These are phyloP conservation scores for Yueomyces sp. DNA, from an alignment of 805 yeast species.

Conservation along the genomic window DNA sequence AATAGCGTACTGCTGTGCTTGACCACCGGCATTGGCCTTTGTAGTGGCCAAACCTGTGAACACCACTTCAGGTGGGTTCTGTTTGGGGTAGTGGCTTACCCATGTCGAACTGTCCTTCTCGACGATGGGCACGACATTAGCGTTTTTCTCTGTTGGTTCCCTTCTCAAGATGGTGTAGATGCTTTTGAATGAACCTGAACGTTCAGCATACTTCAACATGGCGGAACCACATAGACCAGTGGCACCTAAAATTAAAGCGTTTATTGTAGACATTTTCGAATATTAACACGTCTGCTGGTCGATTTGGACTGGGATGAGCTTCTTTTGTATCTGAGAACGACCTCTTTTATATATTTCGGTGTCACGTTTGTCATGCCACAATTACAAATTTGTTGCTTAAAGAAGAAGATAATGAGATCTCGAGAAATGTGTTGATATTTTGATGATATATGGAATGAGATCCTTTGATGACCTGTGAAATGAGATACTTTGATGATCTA, in stretches of 20 bases:
- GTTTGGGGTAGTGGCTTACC: conserved; percentile 21
- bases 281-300: too few species aligned
- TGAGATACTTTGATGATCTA: too few species aligned
- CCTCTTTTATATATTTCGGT: too few species aligned
- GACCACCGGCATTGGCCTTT: conserved; percentile 53
- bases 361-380: too few species aligned
- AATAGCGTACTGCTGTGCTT: conserved; percentile 54
- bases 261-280: neutral
- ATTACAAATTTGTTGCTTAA: too few species aligned
- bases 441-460: too few species aligned
- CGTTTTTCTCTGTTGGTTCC: conserved; percentile 7
- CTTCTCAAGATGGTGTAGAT: conserved; percentile 43
- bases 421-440: too few species aligned
- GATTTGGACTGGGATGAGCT: too few species aligned
- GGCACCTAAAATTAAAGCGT: conserved; percentile 44
- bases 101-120: conserved; percentile 41
- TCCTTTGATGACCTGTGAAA: too few species aligned
- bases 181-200: conserved; percentile 25
- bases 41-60: conserved; percentile 72
- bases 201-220: conserved; percentile 34
- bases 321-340: too few species aligned
- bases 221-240: conserved; percentile 67
- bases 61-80: conserved; percentile 27
- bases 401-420: too few species aligned
- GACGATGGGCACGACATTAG: conserved; percentile 23